Base-by-base conservation (phyloP, 495 filamentous ascomycete species). In the Hyaloscypha variabilis region DNA sequence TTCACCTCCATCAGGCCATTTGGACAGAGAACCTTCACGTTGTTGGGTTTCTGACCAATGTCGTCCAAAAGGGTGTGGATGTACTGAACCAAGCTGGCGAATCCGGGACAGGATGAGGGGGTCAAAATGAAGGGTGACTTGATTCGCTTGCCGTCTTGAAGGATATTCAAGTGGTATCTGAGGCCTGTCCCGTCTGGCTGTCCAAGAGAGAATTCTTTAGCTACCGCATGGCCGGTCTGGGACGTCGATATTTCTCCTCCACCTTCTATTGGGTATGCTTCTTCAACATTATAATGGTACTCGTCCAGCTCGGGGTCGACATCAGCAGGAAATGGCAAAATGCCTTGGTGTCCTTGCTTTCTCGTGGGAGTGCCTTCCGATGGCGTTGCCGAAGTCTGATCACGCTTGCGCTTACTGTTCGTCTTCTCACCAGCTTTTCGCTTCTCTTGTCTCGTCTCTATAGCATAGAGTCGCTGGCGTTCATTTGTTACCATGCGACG, bases 401-500 rank as follows among this genome's bases (percentile, higher is more conserved):
- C 39, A 46, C 39, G 39, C 6, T 46, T 46, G 3, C 39, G 39
- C 19, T 55, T 36, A 10, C 24, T 42, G 2, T 30, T 19, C 17
- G 2, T 34, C 24, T 36, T 52, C 36, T 52, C 52, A 23, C 24
- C 52, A 57, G 46, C 52, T 28, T 63, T 28, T 55, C 46, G 36
- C 8, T 51, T 49, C 3, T 64, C 50, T 67, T 82, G 86, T 23
- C 86, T 75, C 6, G 83, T 84, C 69, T 85, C 82, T 21, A 86
- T 77, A 0, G 86, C 86, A 73, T 89, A 89, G 67, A 81, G 80
- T 28, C 87, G 74, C 70, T 89, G 87, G 19, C 85, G 74, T 68
- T 88, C 87, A 67, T 89, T 89, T 24, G 86, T 88, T 2, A 88
- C 84, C 85, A 88, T 88, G 34, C 86, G 75, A 21, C 87, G 70